phyloP scores from a whole-genome alignment of 2,329 filamentous ascomycete genomes.

The Rutstroemia sp. region DNA sequence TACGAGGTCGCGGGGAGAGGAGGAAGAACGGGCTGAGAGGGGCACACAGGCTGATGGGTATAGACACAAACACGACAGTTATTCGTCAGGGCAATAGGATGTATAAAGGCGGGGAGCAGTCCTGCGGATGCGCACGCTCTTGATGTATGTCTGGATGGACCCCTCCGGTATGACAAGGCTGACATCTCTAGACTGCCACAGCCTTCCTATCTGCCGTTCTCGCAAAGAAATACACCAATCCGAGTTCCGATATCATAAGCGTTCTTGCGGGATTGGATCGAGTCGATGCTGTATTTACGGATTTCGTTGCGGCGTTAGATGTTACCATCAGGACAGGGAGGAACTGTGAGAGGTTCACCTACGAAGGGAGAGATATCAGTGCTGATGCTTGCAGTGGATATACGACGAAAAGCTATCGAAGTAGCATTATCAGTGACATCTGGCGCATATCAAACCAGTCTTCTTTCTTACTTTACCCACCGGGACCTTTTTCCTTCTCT shows the following conservation, averaged over 20 bases:
- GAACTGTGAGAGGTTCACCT: slow-evolving; percentile 42
- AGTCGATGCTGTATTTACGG: slow-evolving; percentile 78
- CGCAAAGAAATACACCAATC: slow-evolving; percentile 87
- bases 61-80: slow-evolving; percentile 46
- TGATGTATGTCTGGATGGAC: slow-evolving; percentile 54
- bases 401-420: slow-evolving; percentile 73
- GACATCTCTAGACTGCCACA: slow-evolving; percentile 66
- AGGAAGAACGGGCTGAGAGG: background rate
- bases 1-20: slow-evolving; percentile 24
- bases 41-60: slow-evolving; percentile 11
- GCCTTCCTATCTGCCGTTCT: slow-evolving; percentile 78
- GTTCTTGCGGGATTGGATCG: slow-evolving; percentile 83
- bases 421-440: slow-evolving; percentile 78
- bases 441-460: slow-evolving; percentile 90
- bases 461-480: slow-evolving; percentile 92
- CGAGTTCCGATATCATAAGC: slow-evolving; percentile 89
- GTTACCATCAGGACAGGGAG: slow-evolving; percentile 71
- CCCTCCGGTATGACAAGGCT: slow-evolving; percentile 30
- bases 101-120: slow-evolving; percentile 52
- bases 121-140: slow-evolving; percentile 71
- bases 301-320: slow-evolving; percentile 80
- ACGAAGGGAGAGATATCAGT: background rate
- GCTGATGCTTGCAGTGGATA: slow-evolving; percentile 48
- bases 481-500: slow-evolving; percentile 88
- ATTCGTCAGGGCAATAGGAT: slow-evolving; percentile 64